Evolutionary conservation across 2,329 filamentous ascomycete species (phyloP).

Genomic region (Colletotrichum sp.): DNA sequence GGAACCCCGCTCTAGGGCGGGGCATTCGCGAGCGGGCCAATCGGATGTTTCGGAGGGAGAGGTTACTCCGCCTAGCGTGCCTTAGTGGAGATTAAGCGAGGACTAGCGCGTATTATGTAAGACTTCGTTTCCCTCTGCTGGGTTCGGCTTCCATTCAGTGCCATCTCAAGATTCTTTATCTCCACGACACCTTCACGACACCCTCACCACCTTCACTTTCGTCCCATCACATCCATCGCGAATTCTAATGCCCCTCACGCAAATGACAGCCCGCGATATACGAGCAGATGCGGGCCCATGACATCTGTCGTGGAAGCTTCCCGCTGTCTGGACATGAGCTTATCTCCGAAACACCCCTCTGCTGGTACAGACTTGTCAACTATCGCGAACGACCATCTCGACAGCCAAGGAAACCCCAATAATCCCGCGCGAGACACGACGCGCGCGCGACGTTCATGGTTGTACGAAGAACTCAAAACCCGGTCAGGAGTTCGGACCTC

Average conservation of each 20-base stretch:
- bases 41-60: background rate
- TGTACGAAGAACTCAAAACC: background rate
- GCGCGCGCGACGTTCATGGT: background rate
- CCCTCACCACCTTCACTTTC: background rate
- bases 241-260: background rate
- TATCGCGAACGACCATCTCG: background rate
- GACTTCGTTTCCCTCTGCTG: background rate
- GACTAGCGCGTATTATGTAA: background rate
- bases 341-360: background rate
- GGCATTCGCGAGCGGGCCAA: slow-evolving; percentile 4
- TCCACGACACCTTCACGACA: background rate
- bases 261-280: background rate
- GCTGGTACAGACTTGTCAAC: background rate
- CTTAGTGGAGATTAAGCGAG: background rate
- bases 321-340: background rate
- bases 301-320: background rate
- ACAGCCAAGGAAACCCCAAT: background rate
- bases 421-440: background rate
- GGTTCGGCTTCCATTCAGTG: background rate
- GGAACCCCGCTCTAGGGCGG: background rate
- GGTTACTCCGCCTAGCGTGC: background rate
- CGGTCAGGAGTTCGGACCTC: background rate
- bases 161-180: background rate
- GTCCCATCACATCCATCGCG: background rate
- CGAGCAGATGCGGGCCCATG: background rate